Evolutionary conservation across 1,284 basidiomycete genomes (phyloP), one percentile per base, ranked within the genome.

Genomic region (Malassezia japonica): DNA sequence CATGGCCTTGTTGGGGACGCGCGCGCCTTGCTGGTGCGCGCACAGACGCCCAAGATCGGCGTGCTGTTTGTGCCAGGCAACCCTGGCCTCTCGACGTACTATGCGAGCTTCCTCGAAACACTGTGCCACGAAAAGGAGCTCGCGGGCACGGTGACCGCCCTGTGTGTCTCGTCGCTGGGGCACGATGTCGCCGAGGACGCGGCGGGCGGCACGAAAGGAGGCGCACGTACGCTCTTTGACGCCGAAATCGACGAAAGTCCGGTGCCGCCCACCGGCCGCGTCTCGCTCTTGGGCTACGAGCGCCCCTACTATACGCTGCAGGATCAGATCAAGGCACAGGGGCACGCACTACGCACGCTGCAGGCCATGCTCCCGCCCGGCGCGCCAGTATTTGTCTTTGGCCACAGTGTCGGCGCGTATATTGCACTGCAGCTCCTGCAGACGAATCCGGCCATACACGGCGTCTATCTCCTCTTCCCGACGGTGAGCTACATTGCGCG

Each of bases 351-450:
- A 6, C 33, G 24, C 18, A n/a, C 15, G 6, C 32, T 53, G 1
- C 31, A 31, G 7, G 16, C 20, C 5, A 16, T 15, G 27, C 21
- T 48, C 16, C 39, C 32, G 6, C 1, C 25, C 7, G 24, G 13
- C 15, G 21, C 34, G n/a, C 51, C 51, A 4, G 1, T 48, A 8
- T 18, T 48, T 15, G 29, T 54, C 4, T 18, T 29, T 12, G 51
- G 51, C 13, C 51, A 54, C 41, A 54, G 51, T 16, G 27, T 54
- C 31, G 51, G 51, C n/a, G 46, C 46, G 7, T 54, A 48, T 25
- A 36, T 48, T n/a, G 46, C 51, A 1, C 21, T 40, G 29, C 46
- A 29, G 10, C 37, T 54, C 10, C 16, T 43, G 3, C 16, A n/a
- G 4, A 6, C 18, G 21, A 2, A 33, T 1, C 28, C 43, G 6